Percentiles rank a stretch among this genome's conserved stretches.
Conservation (phyloP, 169 alveolate genomes). For the Plasmodium malariae region DNA sequence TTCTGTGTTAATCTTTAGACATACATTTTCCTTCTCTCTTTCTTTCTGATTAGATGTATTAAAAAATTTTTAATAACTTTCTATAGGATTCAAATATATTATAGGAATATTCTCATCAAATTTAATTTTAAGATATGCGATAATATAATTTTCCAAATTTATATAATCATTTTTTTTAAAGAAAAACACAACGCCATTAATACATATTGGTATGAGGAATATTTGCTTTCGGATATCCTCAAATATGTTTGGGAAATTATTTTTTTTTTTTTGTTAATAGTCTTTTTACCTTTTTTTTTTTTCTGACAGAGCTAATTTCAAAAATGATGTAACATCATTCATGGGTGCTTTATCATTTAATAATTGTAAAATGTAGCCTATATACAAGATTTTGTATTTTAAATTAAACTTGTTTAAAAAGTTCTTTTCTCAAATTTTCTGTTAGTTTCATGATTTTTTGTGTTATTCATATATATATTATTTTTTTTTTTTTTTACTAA, state of each 20-base stretch:
- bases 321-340: constrained; percentile 26
- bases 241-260: constrained; percentile 16
- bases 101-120: constrained; percentile 35
- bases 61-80: constrained; percentile 28
- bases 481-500: constrained; percentile 14
- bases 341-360: constrained; percentile 43
- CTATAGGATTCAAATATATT: constrained; percentile 44
- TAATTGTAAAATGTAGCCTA: constrained; percentile 40
- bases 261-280: constrained; percentile 37
- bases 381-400: constrained; percentile 26
- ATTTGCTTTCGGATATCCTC: constrained; percentile 27
- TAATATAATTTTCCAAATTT: constrained; percentile 40
- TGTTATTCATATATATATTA: neutral
- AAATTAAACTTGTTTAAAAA: constrained; percentile 49
- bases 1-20: neutral
- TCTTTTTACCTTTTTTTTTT: constrained; percentile 41
- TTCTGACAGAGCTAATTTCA: constrained; percentile 33
- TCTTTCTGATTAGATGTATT: neutral
- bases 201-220: constrained; percentile 27
- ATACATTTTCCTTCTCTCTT: neutral
- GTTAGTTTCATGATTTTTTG: constrained; percentile 13
- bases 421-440: constrained; percentile 1
- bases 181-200: constrained; percentile 57
- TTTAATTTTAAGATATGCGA: neutral
- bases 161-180: constrained; percentile 65